Percentiles rank a stretch among this genome's conserved stretches.
Evolutionary conservation across 768 basidiomycete species (phyloP).

Genomic region (Naematelia aurantialba): DNA sequence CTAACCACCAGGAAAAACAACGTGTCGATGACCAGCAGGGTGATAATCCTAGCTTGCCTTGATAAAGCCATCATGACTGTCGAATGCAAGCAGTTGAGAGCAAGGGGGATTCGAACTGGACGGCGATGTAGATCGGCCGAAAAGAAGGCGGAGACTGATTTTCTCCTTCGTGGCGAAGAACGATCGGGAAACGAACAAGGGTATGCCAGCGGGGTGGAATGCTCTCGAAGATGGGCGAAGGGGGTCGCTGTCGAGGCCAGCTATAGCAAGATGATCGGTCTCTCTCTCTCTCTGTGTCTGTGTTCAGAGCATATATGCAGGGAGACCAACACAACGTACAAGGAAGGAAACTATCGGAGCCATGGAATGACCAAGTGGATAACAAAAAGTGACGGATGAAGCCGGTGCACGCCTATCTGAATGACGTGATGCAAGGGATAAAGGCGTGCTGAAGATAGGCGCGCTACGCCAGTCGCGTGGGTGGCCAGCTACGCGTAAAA

Average conservation of each 20-base stretch:
- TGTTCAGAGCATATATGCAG: too few species aligned
- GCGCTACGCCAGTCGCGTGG: neutral
- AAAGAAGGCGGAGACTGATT: neutral
- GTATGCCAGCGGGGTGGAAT: neutral
- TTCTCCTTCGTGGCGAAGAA: neutral
- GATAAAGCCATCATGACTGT: conserved; percentile 33
- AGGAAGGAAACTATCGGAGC: too few species aligned
- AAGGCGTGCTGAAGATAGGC: neutral
- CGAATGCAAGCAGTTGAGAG: neutral
- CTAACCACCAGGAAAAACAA: conserved; percentile 60
- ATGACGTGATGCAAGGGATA: neutral
- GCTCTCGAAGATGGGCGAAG: neutral
- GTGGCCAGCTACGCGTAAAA: neutral
- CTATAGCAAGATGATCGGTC: neutral
- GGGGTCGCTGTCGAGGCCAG: neutral
- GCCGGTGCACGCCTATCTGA: neutral
- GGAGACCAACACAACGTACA: too few species aligned
- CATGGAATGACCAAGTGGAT: neutral
- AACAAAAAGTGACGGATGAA: neutral
- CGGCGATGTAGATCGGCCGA: neutral
- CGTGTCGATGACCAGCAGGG: conserved; percentile 78
- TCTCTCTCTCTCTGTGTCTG: too few species aligned
- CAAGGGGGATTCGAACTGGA: too few species aligned
- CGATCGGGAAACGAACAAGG: neutral
- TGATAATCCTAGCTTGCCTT: conserved; percentile 47